Evolutionary conservation across 1,139 yeast genomes (phyloP).

Genomic region (Sugiyamaella xylanicola): DNA sequence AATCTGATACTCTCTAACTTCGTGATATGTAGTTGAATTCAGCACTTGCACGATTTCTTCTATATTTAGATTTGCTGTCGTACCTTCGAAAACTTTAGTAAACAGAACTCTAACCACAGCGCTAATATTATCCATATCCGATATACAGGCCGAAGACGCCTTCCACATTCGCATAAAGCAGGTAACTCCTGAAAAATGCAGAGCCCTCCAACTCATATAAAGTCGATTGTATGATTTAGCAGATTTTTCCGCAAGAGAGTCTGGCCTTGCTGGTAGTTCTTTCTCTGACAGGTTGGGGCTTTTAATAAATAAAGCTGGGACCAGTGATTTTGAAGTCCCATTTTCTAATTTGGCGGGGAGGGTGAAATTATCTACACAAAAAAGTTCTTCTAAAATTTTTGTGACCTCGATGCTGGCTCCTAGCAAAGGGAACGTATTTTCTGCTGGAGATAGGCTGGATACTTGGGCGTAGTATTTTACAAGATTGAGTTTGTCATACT

Average conservation of each 20-base stretch:
- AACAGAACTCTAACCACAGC: constrained; percentile 45
- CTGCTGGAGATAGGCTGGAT: constrained; percentile 33
- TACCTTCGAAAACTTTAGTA: constrained; percentile 37
- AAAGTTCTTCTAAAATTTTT: constrained; percentile 38
- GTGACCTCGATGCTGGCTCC: constrained; percentile 41
- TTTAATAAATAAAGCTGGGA: constrained; percentile 31
- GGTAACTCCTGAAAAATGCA: constrained; percentile 59
- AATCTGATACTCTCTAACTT: constrained; percentile 61
- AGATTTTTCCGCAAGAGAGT: background rate
- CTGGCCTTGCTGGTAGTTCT: background rate
- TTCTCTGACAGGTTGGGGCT: constrained; percentile 1
- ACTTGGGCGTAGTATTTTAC: constrained; percentile 38
- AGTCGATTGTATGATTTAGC: constrained; percentile 35
- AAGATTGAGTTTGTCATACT: constrained; percentile 33
- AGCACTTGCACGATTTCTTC: constrained; percentile 38
- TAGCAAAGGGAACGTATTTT: constrained; percentile 44
- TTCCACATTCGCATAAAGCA: constrained; percentile 69
- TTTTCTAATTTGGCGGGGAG: constrained; percentile 21
- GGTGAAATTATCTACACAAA: constrained; percentile 38
- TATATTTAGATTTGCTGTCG: constrained; percentile 32
- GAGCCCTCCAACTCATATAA: constrained; percentile 57
- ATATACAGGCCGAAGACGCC: constrained; percentile 58
- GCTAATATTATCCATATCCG: constrained; percentile 55
- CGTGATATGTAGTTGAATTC: constrained; percentile 49
- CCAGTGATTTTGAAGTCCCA: constrained; percentile 31